Evolutionary conservation across 1,284 basidiomycete species (phyloP), one percentile per base, ranked within the genome.

Genomic region (Agaricales sp.): DNA sequence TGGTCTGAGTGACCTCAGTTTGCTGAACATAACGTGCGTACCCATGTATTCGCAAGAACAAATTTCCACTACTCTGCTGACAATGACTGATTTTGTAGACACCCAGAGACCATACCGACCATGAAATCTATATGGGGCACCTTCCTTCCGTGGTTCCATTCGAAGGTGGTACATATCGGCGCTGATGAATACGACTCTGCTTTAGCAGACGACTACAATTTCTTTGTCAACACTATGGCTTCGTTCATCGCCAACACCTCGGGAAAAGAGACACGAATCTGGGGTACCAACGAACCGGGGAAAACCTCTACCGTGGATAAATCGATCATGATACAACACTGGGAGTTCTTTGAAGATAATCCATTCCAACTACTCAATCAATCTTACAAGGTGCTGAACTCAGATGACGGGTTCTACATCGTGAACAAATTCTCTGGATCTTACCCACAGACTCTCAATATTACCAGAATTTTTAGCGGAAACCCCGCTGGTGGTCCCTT

Each of bases 291-390:
- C 16, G 39, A n/a, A n/a, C 39, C 39, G 18, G 39, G 39, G 8
- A 41, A 16, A 20, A 18, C 8, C 8, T 41, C 39, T 16, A 41
- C 39, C 6, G 39, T 41, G 8, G 39, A 41, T 62, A 65, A 51
- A 58, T 64, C 38, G 44, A 55, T 68, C 49, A 67, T 63, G 16
- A 67, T 67, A 48, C 67, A 67, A 54, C 67, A 68, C 53, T 68
- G 63, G 62, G 60, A 65, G 52, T 63, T 67, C 53, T 65, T 61
- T 11, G 64, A 60, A 12, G 63, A 62, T 50, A 58, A 61, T 46
- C 63, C 64, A 2, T 53, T 60, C 18, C 51, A 53, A 25, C 58
- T 64, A 22, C 54, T 66, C 43, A 47, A 55, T 13, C 44, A 55
- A 14, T 61, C 61, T 8, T 41, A 41, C 39, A n/a, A 20, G n/a